A percentile compares a stretch with the other conserved stretches of the same genome.
Evolutionary conservation across 495 filamentous ascomycete species (phyloP).

Genomic region (Xylaria castorea): DNA sequence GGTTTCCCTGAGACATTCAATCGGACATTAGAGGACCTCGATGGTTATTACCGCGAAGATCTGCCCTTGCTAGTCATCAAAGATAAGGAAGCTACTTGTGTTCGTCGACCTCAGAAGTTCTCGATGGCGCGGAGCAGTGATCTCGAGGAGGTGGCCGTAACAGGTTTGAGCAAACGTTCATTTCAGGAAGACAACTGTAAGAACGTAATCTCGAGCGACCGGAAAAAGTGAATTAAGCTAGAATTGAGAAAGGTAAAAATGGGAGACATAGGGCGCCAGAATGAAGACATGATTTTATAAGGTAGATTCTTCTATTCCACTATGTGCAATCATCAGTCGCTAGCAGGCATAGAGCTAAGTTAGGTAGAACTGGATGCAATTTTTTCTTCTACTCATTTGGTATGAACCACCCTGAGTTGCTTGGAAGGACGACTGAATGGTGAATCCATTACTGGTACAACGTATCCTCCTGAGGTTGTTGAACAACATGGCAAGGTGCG

Average conservation of each 20-base stretch:
- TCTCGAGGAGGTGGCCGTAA: slow-evolving; percentile 33
- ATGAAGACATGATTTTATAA: not conserved
- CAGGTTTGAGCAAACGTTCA: not conserved
- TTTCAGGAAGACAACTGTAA: not conserved
- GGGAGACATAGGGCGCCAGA: not conserved
- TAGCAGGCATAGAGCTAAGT: not conserved
- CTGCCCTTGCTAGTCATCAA: slow-evolving; percentile 48
- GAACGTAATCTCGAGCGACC: not conserved
- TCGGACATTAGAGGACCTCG: slow-evolving; percentile 54
- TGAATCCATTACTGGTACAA: not conserved
- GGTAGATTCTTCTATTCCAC: not conserved
- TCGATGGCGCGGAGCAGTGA: slow-evolving; percentile 32
- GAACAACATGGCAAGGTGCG: not conserved
- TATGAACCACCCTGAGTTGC: not conserved
- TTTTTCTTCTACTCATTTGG: not conserved
- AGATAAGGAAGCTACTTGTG: slow-evolving; percentile 40
- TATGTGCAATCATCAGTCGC: not conserved
- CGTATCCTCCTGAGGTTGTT: not conserved
- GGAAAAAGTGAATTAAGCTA: not conserved
- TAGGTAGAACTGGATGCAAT: not conserved
- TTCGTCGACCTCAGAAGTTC: slow-evolving; percentile 37
- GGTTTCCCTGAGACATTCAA: slow-evolving; percentile 63
- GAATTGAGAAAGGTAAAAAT: not conserved
- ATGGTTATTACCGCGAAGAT: slow-evolving; percentile 54
- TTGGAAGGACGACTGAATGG: not conserved